Conservation (phyloP, 345 rosid species). For the Mangifera indica region DNA sequence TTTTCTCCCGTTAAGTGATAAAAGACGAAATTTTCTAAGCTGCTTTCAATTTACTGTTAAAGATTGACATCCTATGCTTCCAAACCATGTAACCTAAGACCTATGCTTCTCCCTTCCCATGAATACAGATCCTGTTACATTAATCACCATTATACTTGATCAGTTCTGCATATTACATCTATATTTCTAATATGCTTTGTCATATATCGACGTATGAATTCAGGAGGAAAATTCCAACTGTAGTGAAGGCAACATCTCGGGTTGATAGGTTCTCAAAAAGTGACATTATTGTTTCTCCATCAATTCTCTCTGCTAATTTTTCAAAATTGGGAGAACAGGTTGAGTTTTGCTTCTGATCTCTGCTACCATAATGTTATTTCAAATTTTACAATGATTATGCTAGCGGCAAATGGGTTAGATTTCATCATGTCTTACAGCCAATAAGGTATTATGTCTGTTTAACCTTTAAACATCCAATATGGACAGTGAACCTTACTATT, state of each 20-base stretch:
- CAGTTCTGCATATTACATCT: background rate
- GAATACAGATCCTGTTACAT: background rate
- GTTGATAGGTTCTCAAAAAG: constrained; percentile 93
- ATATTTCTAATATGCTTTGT: constrained; percentile 15
- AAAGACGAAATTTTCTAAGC: background rate
- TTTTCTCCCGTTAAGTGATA: background rate
- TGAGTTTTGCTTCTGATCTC: constrained; percentile 9
- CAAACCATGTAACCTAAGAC: too few species aligned
- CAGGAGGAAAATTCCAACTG: constrained; percentile 51
- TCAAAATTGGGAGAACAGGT: constrained; percentile 95
- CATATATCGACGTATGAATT: constrained; percentile 10
- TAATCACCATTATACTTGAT: background rate
- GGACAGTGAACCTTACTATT: background rate
- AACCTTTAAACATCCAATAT: background rate
- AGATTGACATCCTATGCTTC: background rate
- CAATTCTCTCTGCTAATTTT: constrained; percentile 92
- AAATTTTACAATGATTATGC: background rate
- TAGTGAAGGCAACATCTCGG: constrained; percentile 80
- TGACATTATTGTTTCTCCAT: constrained; percentile 88
- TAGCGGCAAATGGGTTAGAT: background rate
- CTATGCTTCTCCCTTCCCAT: background rate
- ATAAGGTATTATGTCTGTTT: background rate
- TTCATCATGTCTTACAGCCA: background rate
- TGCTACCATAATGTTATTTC: background rate
- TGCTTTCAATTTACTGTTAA: background rate